Conservation (phyloP, 345 rosid genomes). For the Eucalyptus viminalis region DNA sequence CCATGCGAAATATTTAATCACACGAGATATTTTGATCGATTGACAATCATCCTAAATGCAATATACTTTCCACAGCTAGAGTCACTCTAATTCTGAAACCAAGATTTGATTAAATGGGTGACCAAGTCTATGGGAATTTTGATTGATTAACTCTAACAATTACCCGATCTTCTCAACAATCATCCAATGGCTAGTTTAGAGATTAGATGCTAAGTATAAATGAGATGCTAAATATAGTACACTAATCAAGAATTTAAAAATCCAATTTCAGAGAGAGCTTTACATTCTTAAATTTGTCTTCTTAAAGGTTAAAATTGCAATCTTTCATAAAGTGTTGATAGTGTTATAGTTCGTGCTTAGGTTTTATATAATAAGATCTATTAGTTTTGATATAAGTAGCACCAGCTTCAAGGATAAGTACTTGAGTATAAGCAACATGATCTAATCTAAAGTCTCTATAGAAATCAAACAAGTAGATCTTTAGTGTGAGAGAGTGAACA, state of each 20-base stretch:
- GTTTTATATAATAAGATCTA: no score
- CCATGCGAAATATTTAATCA: background rate
- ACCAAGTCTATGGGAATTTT: background rate
- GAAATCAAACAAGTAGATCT: background rate
- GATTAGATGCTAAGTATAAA: rapidly evolving
- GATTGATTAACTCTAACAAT: background rate
- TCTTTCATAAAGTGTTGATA: background rate
- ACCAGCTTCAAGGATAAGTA: background rate
- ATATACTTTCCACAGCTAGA: background rate
- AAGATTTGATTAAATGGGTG: background rate
- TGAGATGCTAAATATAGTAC: background rate
- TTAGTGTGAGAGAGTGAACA: background rate
- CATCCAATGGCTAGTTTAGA: background rate
- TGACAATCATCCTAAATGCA: background rate
- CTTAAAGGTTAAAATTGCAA: background rate
- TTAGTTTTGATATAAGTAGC: rapidly evolving
- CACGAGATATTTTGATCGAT: background rate
- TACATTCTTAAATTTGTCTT: background rate
- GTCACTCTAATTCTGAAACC: background rate
- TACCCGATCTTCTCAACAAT: background rate
- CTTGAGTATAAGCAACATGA: background rate
- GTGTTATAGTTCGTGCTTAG: background rate
- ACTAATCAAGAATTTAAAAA: background rate
- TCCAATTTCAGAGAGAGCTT: background rate
- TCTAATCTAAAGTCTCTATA: no score